A percentile compares a stretch with the other conserved stretches of the same genome.
Evolutionary conservation across 2,329 filamentous ascomycete species (phyloP).

Genomic region (Rhexocercosporidium sp.): DNA sequence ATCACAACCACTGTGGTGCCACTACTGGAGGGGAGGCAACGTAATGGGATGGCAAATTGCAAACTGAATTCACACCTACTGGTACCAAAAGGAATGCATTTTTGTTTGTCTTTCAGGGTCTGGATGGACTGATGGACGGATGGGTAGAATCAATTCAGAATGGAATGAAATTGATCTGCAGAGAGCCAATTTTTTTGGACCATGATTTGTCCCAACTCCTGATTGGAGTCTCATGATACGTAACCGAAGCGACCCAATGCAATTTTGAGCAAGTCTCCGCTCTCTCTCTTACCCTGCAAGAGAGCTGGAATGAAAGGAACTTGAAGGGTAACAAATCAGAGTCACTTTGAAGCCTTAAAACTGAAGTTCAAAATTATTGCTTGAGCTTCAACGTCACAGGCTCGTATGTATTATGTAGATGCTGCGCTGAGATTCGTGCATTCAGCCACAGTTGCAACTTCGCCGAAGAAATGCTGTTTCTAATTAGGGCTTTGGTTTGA

Average conservation of each 20-base stretch:
- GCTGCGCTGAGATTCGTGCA: too few relatives aligned
- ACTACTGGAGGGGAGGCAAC: neutral
- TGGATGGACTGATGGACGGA: neutral
- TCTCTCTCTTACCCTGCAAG: too few relatives aligned
- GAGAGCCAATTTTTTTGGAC: neutral
- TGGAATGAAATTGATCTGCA: constrained; percentile 10
- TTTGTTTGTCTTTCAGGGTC: neutral
- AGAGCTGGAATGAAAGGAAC: too few relatives aligned
- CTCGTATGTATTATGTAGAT: too few relatives aligned
- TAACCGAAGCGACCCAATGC: neutral
- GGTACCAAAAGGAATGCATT: neutral
- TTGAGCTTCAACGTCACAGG: too few relatives aligned
- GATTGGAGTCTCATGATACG: neutral
- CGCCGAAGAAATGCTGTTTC: too few relatives aligned
- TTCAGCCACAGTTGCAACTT: too few relatives aligned
- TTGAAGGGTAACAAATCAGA: too few relatives aligned
- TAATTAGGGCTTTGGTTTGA: too few relatives aligned
- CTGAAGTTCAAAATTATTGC: too few relatives aligned
- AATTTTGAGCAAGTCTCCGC: neutral
- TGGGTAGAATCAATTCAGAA: neutral
- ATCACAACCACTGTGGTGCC: neutral
- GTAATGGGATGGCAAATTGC: neutral
- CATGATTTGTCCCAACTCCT: neutral
- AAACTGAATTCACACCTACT: neutral
- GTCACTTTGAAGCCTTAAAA: too few relatives aligned